Evolutionary conservation across 164 flowering plant species (phyloP).

Genomic region (Tinospora cordifolia): DNA sequence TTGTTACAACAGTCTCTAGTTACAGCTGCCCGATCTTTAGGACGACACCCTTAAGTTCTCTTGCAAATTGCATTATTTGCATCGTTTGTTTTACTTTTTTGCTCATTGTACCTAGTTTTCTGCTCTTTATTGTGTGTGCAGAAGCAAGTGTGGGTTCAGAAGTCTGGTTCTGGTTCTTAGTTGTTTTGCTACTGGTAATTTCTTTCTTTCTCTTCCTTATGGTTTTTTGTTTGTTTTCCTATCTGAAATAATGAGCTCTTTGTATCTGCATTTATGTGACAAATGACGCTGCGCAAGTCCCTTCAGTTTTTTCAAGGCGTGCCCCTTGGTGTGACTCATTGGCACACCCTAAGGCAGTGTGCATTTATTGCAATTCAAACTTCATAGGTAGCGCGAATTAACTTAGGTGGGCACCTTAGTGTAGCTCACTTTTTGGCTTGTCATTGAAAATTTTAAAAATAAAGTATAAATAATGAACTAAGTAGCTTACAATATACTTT

Average conservation of each 20-base stretch:
- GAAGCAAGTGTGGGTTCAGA: constrained; percentile 43
- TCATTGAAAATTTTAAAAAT: no score
- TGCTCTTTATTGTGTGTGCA: constrained; percentile 11
- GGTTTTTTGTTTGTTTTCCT: background rate
- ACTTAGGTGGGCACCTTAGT: no score
- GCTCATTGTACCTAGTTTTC: background rate
- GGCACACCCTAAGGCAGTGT: no score
- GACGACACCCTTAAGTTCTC: no score
- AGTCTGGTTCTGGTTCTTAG: constrained; percentile 30
- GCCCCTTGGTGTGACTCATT: no score
- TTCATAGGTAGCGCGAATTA: no score
- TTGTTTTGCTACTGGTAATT: constrained; percentile 12
- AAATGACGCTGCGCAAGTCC: background rate
- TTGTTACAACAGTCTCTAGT: background rate
- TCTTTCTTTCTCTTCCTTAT: background rate
- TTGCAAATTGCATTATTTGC: background rate
- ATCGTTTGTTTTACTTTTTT: background rate
- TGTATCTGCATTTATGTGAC: background rate
- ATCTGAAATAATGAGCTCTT: background rate
- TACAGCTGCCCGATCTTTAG: background rate
- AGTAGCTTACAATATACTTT: no score
- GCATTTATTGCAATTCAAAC: no score
- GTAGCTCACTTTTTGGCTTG: no score
- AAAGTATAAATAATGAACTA: no score
- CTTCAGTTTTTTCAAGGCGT: no score